These are phyloP conservation scores for Kurtzmaniella quercitrusa DNA, from an alignment of 1,139 yeast genomes.

Conservation along the genomic window DNA sequence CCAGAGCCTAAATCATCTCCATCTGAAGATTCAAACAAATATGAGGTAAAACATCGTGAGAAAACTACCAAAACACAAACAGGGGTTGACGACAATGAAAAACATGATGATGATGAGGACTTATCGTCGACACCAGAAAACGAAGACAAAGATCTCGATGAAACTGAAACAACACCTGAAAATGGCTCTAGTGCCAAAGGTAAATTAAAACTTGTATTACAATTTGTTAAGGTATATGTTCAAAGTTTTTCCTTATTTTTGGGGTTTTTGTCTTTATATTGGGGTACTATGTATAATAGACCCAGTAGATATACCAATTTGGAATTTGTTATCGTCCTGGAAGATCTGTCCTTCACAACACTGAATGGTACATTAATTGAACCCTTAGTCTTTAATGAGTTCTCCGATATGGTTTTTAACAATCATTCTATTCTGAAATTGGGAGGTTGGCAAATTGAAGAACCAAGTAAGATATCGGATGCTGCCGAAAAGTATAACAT, in stretches of 20 bases:
- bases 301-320: slow-evolving; percentile 33
- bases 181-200: not conserved
- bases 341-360: slow-evolving; percentile 27
- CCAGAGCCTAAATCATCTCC: not conserved
- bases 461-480: slow-evolving; percentile 22
- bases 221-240: slow-evolving; percentile 12
- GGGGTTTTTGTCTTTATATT: slow-evolving; percentile 47
- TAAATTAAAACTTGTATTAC: slow-evolving; percentile 7
- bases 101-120: no score
- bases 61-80: no score
- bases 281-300: slow-evolving; percentile 56
- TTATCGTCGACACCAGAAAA: not conserved
- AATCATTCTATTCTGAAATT: slow-evolving; percentile 14
- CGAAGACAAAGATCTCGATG: not conserved
- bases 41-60: no score
- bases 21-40: not conserved
- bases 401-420: slow-evolving; percentile 18
- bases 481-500: slow-evolving; percentile 29
- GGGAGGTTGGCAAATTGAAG: slow-evolving; percentile 40
- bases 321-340: slow-evolving; percentile 43
- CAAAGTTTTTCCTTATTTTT: slow-evolving; percentile 18
- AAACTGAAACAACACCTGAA: not conserved
- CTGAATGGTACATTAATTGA: slow-evolving; percentile 15
- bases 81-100: no score
- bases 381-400: slow-evolving; percentile 31